Conservation (phyloP, 371 early-diverging fungal species). For the Mortierella sp. region DNA sequence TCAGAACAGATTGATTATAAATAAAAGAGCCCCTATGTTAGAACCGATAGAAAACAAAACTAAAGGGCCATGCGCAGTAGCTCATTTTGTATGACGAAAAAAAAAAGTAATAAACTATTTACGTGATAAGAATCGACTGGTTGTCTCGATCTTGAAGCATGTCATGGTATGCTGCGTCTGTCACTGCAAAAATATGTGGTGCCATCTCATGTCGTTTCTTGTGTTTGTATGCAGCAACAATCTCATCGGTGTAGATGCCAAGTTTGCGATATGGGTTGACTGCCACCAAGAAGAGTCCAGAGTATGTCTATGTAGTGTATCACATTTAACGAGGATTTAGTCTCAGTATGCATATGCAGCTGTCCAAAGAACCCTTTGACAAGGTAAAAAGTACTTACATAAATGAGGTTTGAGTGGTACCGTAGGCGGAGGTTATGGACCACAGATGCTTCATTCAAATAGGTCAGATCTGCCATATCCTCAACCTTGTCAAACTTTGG, state of each 20-base stretch:
- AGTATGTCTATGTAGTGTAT: constrained; percentile 87
- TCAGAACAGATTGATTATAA: not conserved
- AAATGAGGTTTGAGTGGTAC: constrained; percentile 93
- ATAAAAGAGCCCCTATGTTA: constrained; percentile 9
- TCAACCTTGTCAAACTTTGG: constrained; percentile 99
- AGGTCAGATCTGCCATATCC: constrained; percentile 98
- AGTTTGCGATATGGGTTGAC: constrained; percentile 98
- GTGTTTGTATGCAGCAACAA: constrained; percentile 82
- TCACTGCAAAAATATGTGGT: constrained; percentile 98
- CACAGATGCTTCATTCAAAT: constrained; percentile 99
- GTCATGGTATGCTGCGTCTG: constrained; percentile 95
- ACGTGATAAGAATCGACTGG: constrained; percentile 99
- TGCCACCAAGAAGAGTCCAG: constrained; percentile 99
- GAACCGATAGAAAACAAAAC: not conserved
- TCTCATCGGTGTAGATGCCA: constrained; percentile 92
- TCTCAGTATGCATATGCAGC: not conserved
- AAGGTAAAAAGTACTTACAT: constrained; percentile 69
- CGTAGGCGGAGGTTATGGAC: constrained; percentile 96
- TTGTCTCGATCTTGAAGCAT: constrained; percentile 96
- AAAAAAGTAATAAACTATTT: constrained; percentile 32
- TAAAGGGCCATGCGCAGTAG: constrained; percentile 7
- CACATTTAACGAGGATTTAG: not conserved
- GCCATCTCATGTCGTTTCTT: constrained; percentile 91
- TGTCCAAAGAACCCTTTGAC: not conserved
- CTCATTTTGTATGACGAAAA: constrained; percentile 5